These are phyloP conservation scores for Piper betle DNA, from an alignment of 164 flowering plant genomes.

Conservation along the genomic window DNA sequence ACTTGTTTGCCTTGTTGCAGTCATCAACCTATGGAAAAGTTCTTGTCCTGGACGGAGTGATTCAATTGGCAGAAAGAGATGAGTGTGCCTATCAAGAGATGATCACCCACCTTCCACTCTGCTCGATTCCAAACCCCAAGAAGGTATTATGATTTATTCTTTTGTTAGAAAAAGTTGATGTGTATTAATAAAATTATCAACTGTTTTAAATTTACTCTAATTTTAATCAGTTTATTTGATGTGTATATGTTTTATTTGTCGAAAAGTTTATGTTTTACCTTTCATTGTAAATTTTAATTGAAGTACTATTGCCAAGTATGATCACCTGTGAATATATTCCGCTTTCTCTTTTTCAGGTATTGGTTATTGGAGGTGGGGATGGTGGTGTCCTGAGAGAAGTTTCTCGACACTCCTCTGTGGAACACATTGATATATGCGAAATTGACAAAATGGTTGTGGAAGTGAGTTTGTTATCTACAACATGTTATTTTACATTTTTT, in stretches of 20 bases:
- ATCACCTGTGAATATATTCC: too few species aligned
- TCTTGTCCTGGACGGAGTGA: constrained; percentile 97
- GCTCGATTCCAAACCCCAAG: constrained; percentile 93
- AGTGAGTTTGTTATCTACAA: constrained; percentile 29
- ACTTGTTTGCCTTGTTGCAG: constrained; percentile 26
- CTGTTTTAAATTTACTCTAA: too few species aligned
- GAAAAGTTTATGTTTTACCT: too few species aligned
- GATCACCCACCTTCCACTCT: constrained; percentile 94
- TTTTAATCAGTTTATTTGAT: too few species aligned
- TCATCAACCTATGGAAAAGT: constrained; percentile 96
- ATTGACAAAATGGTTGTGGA: constrained; percentile 94
- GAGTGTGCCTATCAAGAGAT: constrained; percentile 99
- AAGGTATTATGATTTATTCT: constrained; percentile 32
- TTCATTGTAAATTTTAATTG: too few species aligned
- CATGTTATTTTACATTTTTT: too few species aligned
- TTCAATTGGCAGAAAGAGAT: constrained; percentile 97
- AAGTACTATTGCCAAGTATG: background rate
- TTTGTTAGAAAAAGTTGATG: too few species aligned
- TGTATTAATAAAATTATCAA: too few species aligned
- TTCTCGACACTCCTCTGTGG: constrained; percentile 80
- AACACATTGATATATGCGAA: constrained; percentile 91
- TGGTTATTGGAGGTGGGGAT: constrained; percentile 99
- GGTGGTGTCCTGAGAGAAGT: constrained; percentile 97
- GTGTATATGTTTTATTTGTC: too few species aligned
- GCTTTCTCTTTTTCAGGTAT: constrained; percentile 37